These are phyloP conservation scores for Phytophthora multivora DNA, from an alignment of 352 stramenopile genomes.

Conservation along the genomic window DNA sequence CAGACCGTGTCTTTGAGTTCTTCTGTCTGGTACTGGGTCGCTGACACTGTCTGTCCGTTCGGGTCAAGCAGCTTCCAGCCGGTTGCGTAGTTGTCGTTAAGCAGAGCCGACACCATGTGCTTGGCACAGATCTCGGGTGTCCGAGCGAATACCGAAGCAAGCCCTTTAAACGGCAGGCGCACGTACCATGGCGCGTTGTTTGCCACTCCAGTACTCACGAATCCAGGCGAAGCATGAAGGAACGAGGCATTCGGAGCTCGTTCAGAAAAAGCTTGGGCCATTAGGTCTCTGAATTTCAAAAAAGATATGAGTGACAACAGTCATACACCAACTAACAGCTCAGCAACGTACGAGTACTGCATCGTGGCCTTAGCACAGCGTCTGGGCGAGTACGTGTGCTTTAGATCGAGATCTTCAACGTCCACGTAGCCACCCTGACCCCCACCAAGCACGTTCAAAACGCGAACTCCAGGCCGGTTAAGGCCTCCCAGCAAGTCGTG, in stretches of 20 bases:
- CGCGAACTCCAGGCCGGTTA: constrained; percentile 14
- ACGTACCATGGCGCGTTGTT: constrained; percentile 9
- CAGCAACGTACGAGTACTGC: constrained; percentile 14
- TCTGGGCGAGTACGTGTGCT: constrained; percentile 7
- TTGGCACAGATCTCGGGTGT: constrained; percentile 10
- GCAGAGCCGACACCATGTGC: constrained; percentile 5
- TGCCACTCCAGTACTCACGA: background rate
- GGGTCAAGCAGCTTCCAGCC: constrained; percentile 17
- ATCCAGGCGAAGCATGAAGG: constrained; percentile 14
- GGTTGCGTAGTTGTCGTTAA: constrained; percentile 10
- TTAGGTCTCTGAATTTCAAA: constrained; percentile 12
- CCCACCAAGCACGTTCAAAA: constrained; percentile 14
- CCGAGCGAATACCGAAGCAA: constrained; percentile 1
- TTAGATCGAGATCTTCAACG: constrained; percentile 16
- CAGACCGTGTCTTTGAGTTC: constrained; percentile 20
- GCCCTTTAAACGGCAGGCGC: background rate
- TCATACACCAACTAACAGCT: background rate
- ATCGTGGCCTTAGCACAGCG: constrained; percentile 11
- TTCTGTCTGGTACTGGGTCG: constrained; percentile 15
- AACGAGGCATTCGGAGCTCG: constrained; percentile 15
- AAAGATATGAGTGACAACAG: background rate
- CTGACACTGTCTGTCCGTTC: constrained; percentile 1
- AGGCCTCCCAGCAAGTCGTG: constrained; percentile 14
- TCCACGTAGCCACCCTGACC: constrained; percentile 10
- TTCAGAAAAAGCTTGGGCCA: constrained; percentile 19